These are phyloP conservation scores for Exutisphaerella laricina DNA, from an alignment of 2,329 filamentous ascomycete species.

Conservation along the genomic window DNA sequence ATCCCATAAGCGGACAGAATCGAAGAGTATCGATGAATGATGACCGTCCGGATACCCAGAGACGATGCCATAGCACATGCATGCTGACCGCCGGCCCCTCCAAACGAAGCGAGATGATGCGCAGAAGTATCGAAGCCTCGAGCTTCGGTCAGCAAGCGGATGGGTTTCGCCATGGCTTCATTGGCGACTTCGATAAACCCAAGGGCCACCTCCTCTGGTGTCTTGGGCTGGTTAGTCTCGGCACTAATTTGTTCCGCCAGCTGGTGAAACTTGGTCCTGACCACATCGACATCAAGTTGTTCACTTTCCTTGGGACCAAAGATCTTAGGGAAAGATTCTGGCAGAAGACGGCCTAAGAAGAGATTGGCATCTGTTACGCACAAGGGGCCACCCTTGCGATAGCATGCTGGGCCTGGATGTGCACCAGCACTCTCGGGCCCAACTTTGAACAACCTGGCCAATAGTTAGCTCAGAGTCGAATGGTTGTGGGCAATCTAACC, in stretches of 20 bases:
- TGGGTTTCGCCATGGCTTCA: slow-evolving; percentile 85
- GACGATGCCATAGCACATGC: slow-evolving; percentile 85
- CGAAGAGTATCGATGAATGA: slow-evolving; percentile 82
- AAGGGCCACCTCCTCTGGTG: slow-evolving; percentile 76
- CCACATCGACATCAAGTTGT: slow-evolving; percentile 69
- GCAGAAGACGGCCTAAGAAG: slow-evolving; percentile 74
- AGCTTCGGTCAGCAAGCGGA: slow-evolving; percentile 83
- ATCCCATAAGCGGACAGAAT: slow-evolving; percentile 89
- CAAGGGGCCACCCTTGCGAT: slow-evolving; percentile 79
- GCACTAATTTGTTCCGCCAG: slow-evolving; percentile 71
- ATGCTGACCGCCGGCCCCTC: slow-evolving; percentile 85
- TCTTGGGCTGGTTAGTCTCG: slow-evolving; percentile 62
- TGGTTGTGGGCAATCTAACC: too few relatives aligned
- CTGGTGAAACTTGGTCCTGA: slow-evolving; percentile 67
- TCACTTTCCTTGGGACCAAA: slow-evolving; percentile 87
- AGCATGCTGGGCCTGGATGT: slow-evolving; percentile 85
- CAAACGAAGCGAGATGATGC: slow-evolving; percentile 86
- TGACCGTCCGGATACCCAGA: slow-evolving; percentile 75
- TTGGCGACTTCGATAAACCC: slow-evolving; percentile 88
- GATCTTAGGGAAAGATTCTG: slow-evolving; percentile 91
- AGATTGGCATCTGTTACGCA: slow-evolving; percentile 94
- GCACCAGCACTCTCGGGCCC: slow-evolving; percentile 85
- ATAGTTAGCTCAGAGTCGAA: too few relatives aligned
- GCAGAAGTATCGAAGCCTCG: slow-evolving; percentile 87
- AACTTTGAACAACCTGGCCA: slow-evolving; percentile 66